These are phyloP conservation scores for Pachyrhizus erosus DNA, from an alignment of 306 rosid species.

Conservation along the genomic window DNA sequence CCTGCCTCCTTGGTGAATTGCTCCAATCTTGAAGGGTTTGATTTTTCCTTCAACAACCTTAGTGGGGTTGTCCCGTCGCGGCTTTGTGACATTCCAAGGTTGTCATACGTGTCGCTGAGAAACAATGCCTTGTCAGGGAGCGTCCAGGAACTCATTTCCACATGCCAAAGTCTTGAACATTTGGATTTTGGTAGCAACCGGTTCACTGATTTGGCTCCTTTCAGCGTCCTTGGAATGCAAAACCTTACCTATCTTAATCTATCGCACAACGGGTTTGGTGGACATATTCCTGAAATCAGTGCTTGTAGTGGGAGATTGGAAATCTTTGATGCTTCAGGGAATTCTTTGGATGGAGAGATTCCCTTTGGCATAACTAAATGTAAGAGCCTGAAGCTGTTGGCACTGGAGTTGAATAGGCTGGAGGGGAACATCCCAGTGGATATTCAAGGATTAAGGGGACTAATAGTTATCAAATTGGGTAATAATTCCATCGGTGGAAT, in stretches of 20 bases:
- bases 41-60: constrained; percentile 87
- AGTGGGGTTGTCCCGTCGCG: constrained; percentile 71
- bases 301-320: constrained; percentile 74
- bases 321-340: constrained; percentile 81
- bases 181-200: constrained; percentile 83
- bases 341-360: constrained; percentile 80
- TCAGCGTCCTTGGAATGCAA: constrained; percentile 61
- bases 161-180: constrained; percentile 69
- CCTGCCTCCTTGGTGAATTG: constrained; percentile 80
- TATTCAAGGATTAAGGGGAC: constrained; percentile 58
- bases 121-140: constrained; percentile 80
- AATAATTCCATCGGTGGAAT: constrained; percentile 73
- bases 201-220: constrained; percentile 76
- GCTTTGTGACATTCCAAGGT: constrained; percentile 72
- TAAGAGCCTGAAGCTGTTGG: constrained; percentile 72
- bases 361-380: constrained; percentile 81
- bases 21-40: constrained; percentile 87
- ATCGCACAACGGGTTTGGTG: constrained; percentile 70
- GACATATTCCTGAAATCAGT: constrained; percentile 66
- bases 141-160: constrained; percentile 54
- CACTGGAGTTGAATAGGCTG: constrained; percentile 72
- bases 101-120: constrained; percentile 74
- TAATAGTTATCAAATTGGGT: constrained; percentile 78
- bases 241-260: constrained; percentile 78
- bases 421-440: constrained; percentile 73